These are phyloP conservation scores for Trametes gibbosa DNA, from an alignment of 768 basidiomycete genomes.

Conservation along the genomic window DNA sequence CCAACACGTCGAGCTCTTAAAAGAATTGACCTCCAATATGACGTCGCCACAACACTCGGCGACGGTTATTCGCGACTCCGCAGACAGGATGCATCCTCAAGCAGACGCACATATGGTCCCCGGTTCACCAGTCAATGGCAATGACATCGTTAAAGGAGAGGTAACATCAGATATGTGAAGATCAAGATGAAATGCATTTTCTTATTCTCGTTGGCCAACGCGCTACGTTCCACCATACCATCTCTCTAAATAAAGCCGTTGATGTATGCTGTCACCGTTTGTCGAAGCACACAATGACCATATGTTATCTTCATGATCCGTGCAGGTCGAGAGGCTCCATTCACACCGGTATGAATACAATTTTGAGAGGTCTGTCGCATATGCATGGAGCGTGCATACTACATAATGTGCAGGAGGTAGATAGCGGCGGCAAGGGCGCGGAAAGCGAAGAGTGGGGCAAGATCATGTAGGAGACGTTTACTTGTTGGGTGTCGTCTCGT, in stretches of 20 bases:
- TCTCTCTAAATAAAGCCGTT: not conserved
- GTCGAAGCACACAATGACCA: not conserved
- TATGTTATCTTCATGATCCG: not conserved
- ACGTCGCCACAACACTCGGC: conserved; percentile 5
- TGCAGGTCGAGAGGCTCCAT: conserved; percentile 11
- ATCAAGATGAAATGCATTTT: not conserved
- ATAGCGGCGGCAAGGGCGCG: conserved; percentile 19
- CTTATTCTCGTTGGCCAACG: not conserved
- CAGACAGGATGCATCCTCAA: not conserved
- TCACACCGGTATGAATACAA: conserved; percentile 22
- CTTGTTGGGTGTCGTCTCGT: conserved; percentile 3
- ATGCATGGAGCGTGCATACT: conserved; percentile 28
- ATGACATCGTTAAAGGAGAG: not conserved
- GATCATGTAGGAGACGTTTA: conserved; percentile 23
- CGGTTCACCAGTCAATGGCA: not conserved
- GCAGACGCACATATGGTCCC: not conserved
- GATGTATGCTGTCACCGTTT: not conserved
- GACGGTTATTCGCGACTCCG: conserved; percentile 1
- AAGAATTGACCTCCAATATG: conserved; percentile 4
- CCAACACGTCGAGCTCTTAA: conserved; percentile 4
- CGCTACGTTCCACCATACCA: not conserved
- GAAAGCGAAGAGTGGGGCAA: conserved; percentile 17
- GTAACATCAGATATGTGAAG: not conserved
- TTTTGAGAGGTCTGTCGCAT: conserved; percentile 23
- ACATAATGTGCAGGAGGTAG: conserved; percentile 26